Base-by-base conservation (phyloP, 352 stramenopile genomes). In the Phytophthora agathidicida region DNA sequence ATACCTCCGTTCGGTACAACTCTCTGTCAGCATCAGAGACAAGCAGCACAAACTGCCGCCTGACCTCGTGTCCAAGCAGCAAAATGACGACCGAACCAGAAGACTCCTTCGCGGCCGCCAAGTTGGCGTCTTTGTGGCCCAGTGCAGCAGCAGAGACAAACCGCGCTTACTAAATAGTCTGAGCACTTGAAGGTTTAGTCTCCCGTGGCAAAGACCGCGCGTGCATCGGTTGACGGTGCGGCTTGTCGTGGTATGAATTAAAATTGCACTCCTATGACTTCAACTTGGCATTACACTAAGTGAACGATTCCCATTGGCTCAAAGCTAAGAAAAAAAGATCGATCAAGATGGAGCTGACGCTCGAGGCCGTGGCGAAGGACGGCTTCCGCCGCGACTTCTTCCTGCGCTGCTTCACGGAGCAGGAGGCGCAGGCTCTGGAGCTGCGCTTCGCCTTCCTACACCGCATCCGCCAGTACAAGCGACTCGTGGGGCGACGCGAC, bases 361-460 rank as follows among this genome's bases (percentile, higher is more conserved):
- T 89, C 13, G 81, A 81, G 28, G 75, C 84, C 42, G 66, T 91
- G 24, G 76, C 75, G 22, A 71, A 72, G 52, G 80, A 90, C 45
- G 57, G 65, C 28, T 81, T 82, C 58, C 78, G 78, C 31, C 76
- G 72, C 31, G 63, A 77, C 39, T 82, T 85, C 60, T 86, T 90
- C 46, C 55, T 84, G 16, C 63, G 71, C 51, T 78, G 77, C 46
- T 88, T 90, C 48, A 49, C 55, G n/a, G 65, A 65, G 37, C 43
- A 33, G 47, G 78, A 91, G 64, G 60, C 60, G n/a, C 67, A 77
- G 24, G 62, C 76, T 24, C 61, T 91, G 28, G 78, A 86, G 63
- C 66, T 81, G 14, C 67, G 68, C 52, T 83, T 91, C 52, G 56
- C 66, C 60, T 86, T 88, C 43, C 69, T 91, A 22, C 51, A 71